These are phyloP conservation scores for Ascochyta fabae DNA, from an alignment of 2,329 filamentous ascomycete species.

Conservation along the genomic window DNA sequence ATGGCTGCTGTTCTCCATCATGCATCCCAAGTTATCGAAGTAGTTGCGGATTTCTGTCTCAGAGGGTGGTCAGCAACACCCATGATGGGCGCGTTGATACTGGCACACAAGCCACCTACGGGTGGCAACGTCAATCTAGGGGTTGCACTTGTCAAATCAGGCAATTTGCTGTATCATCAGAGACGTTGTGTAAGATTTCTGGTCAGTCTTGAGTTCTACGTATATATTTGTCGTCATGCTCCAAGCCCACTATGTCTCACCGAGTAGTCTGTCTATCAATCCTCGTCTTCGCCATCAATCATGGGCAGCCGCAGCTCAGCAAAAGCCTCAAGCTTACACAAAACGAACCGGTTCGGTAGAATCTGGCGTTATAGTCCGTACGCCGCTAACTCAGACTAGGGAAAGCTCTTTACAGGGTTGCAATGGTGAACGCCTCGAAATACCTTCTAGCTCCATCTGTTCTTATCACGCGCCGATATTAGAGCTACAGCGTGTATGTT, in stretches of 20 bases:
- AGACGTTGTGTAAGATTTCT: background rate
- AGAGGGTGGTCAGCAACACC: background rate
- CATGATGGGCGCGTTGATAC: background rate
- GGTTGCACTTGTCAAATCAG: background rate
- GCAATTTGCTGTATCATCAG: no score
- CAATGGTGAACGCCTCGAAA: background rate
- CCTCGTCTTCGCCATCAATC: background rate
- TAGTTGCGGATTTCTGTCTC: background rate
- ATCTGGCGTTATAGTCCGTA: background rate
- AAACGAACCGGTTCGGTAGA: background rate
- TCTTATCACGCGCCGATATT: background rate
- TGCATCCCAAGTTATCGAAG: background rate
- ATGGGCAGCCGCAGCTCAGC: background rate
- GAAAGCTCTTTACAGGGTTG: background rate
- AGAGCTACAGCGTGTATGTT: background rate
- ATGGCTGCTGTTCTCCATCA: background rate
- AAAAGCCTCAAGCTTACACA: background rate
- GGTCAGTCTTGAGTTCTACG: background rate
- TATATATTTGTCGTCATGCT: background rate
- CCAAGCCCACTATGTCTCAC: background rate
- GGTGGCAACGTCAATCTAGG: background rate
- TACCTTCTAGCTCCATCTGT: background rate
- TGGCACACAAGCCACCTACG: background rate
- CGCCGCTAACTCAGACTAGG: background rate
- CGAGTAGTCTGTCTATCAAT: background rate